Evolutionary conservation across 1,284 basidiomycete species (phyloP).

Genomic region (Ustilago shanxiensis): DNA sequence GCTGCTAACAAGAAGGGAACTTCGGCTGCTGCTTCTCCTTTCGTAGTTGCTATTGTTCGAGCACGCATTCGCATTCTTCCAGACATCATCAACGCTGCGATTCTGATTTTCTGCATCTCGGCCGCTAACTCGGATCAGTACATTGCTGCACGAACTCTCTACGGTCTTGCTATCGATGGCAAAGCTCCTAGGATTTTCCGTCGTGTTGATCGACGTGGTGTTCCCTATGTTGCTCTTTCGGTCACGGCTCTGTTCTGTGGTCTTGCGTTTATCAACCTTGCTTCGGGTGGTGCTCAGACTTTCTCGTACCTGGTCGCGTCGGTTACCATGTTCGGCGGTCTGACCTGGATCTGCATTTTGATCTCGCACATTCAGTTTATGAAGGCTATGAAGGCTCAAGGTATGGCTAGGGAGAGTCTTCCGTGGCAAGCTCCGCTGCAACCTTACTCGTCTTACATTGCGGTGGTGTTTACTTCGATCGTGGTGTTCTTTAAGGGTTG

Average conservation of each 20-base stretch:
- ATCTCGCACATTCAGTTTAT: conserved; percentile 85
- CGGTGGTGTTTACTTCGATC: conserved; percentile 74
- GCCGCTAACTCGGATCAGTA: conserved; percentile 74
- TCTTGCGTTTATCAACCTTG: conserved; percentile 78
- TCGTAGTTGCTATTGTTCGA: conserved; percentile 77
- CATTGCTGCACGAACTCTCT: conserved; percentile 74
- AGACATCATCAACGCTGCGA: conserved; percentile 74
- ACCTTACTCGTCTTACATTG: conserved; percentile 75
- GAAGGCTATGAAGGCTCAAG: conserved; percentile 80
- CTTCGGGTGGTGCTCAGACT: conserved; percentile 73
- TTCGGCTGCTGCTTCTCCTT: conserved; percentile 77
- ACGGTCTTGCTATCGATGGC: conserved; percentile 74
- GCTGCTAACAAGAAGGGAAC: conserved; percentile 39
- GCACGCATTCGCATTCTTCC: conserved; percentile 81
- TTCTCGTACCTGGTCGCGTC: conserved; percentile 41
- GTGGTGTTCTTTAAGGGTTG: conserved; percentile 78
- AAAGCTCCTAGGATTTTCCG: conserved; percentile 74
- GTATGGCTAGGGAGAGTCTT: conserved; percentile 77
- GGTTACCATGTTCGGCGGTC: conserved; percentile 72
- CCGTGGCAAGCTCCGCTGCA: conserved; percentile 72
- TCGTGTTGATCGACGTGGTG: conserved; percentile 72
- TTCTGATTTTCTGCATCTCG: conserved; percentile 68
- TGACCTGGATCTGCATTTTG: conserved; percentile 76
- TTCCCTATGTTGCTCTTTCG: conserved; percentile 72
- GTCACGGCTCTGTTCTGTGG: conserved; percentile 76